These are phyloP conservation scores for Phytophthora meadii DNA, from an alignment of 352 stramenopile species.

Conservation along the genomic window DNA sequence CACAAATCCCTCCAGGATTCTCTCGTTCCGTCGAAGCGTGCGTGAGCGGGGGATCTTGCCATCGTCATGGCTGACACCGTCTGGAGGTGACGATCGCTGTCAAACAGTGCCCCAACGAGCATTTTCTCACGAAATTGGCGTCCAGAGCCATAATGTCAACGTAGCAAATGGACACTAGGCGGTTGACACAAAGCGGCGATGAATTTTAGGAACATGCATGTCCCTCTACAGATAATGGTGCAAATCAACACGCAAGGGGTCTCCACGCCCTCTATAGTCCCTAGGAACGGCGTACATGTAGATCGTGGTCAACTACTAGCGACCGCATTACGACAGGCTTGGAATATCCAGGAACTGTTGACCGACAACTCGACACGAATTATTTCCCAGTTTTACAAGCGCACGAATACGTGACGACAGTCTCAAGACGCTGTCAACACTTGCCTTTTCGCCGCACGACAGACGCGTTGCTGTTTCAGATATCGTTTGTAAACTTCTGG, in stretches of 20 bases:
- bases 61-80: conserved; percentile 1
- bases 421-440: not conserved
- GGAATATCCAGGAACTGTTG: conserved; percentile 17
- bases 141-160: not conserved
- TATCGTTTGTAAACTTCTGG: not conserved
- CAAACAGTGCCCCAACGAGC: conserved; percentile 5
- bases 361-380: no score
- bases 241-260: conserved; percentile 8
- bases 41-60: conserved; percentile 9
- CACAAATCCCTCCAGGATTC: conserved; percentile 17
- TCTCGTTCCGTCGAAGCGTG: not conserved
- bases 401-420: conserved; percentile 11
- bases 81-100: conserved; percentile 5
- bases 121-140: conserved; percentile 7
- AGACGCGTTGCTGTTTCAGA: not conserved
- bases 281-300: not conserved
- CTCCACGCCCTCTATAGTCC: conserved; percentile 11
- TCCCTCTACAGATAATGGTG: not conserved
- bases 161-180: conserved; percentile 7
- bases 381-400: no score
- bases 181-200: not conserved
- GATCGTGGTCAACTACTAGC: conserved; percentile 9
- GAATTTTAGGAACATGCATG: not conserved
- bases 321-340: conserved; percentile 15
- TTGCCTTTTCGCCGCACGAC: not conserved